phyloP scores from a whole-genome alignment of 2,329 filamentous ascomycete genomes.

The Hawksworthiomyces lignivorus region DNA sequence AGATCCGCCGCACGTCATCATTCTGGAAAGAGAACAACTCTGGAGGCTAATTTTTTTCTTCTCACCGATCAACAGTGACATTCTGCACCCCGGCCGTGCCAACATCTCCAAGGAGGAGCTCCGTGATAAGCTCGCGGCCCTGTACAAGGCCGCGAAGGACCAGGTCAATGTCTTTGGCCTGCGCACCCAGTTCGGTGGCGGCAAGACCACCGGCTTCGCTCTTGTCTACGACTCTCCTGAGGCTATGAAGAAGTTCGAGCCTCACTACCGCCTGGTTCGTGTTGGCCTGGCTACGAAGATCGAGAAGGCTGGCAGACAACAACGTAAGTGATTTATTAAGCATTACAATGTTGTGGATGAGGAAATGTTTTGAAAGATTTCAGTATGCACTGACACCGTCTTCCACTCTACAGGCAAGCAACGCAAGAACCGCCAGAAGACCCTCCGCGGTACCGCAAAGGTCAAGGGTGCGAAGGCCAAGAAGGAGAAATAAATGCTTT shows the following conservation, averaged over 20 bases:
- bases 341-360: too few species aligned
- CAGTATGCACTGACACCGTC: neutral
- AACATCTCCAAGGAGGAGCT: constrained; percentile 99
- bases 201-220: constrained; percentile 98
- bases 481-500: constrained; percentile 77
- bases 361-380: neutral
- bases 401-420: constrained; percentile 76
- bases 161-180: constrained; percentile 98
- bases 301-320: constrained; percentile 96
- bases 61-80: constrained; percentile 70
- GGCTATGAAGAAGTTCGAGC: constrained; percentile 99
- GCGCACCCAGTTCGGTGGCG: constrained; percentile 97
- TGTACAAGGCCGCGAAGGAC: constrained; percentile 98
- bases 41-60: neutral
- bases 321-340: constrained; percentile 98
- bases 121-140: constrained; percentile 82
- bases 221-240: constrained; percentile 97
- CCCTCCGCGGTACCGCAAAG: constrained; percentile 96
- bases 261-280: constrained; percentile 91
- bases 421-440: constrained; percentile 99
- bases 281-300: constrained; percentile 89
- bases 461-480: constrained; percentile 90
- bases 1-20: too few species aligned
- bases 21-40: too few species aligned
- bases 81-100: constrained; percentile 96